Conservation (phyloP, 2,329 filamentous ascomycete genomes). For the Magnaporthiopsis rhizophila region DNA sequence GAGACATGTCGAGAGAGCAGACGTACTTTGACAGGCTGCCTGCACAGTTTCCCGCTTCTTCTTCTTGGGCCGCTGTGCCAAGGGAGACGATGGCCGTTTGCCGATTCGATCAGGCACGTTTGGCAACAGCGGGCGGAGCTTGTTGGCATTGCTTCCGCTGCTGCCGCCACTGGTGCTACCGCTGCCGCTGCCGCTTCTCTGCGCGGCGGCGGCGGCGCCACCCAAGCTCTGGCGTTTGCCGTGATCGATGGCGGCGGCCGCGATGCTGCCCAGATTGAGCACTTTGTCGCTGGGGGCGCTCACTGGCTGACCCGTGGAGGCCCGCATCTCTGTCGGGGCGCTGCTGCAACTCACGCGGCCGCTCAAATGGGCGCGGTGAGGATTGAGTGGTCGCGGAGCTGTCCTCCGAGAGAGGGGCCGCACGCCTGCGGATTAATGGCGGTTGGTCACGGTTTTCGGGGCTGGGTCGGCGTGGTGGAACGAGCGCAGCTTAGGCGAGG, state of each 20-base stretch:
- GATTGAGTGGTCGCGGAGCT: background rate
- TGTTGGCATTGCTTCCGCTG: background rate
- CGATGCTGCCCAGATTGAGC: background rate
- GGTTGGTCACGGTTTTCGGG: background rate
- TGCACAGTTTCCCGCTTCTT: constrained; percentile 7
- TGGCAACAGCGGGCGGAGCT: constrained; percentile 3
- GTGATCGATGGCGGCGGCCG: background rate
- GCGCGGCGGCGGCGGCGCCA: no score
- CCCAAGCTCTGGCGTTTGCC: background rate
- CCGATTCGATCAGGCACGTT: background rate
- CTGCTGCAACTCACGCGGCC: background rate
- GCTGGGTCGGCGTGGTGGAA: background rate
- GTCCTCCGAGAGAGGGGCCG: background rate
- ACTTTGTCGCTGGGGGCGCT: background rate
- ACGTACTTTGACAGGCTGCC: constrained; percentile 9
- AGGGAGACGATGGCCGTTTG: background rate
- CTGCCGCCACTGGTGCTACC: background rate
- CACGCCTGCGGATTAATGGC: background rate
- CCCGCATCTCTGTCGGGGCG: background rate
- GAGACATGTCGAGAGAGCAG: background rate
- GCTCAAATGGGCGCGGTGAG: background rate
- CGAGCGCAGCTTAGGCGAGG: background rate
- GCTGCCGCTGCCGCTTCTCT: background rate
- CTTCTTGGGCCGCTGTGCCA: constrained; percentile 1
- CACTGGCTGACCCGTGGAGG: background rate